phyloP scores from a whole-genome alignment of 2,329 filamentous ascomycete species.

The Trichophyton verrucosum region DNA sequence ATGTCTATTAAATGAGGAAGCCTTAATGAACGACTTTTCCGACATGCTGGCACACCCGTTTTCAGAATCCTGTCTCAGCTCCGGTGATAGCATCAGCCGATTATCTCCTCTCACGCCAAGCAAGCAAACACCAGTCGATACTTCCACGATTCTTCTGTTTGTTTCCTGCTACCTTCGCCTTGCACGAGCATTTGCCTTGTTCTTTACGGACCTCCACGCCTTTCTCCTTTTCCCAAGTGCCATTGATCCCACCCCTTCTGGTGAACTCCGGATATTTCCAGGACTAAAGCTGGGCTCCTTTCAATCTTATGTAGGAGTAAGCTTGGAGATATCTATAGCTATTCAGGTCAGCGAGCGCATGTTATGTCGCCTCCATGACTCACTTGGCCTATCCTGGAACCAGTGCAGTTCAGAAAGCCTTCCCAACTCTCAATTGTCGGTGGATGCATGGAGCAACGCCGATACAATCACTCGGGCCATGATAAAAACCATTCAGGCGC shows the following conservation, averaged over 20 bases:
- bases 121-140: background rate
- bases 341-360: background rate
- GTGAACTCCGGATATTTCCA: background rate
- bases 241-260: background rate
- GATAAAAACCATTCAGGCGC: background rate
- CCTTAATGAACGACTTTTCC: background rate
- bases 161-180: background rate
- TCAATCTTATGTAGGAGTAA: background rate
- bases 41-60: background rate
- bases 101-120: background rate
- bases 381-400: background rate
- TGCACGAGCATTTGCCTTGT: background rate
- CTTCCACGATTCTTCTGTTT: background rate
- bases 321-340: background rate
- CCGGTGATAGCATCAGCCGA: background rate
- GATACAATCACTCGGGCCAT: background rate
- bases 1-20: background rate
- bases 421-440: background rate
- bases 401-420: background rate
- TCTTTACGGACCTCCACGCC: background rate
- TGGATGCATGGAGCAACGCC: background rate
- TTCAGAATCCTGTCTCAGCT: background rate
- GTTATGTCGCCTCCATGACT: background rate
- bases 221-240: background rate
- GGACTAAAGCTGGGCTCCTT: background rate